A percentile compares a stretch with the other conserved stretches of the same genome.
phyloP scores from a whole-genome alignment of 768 basidiomycete genomes.

The Tulasnella sp. region DNA sequence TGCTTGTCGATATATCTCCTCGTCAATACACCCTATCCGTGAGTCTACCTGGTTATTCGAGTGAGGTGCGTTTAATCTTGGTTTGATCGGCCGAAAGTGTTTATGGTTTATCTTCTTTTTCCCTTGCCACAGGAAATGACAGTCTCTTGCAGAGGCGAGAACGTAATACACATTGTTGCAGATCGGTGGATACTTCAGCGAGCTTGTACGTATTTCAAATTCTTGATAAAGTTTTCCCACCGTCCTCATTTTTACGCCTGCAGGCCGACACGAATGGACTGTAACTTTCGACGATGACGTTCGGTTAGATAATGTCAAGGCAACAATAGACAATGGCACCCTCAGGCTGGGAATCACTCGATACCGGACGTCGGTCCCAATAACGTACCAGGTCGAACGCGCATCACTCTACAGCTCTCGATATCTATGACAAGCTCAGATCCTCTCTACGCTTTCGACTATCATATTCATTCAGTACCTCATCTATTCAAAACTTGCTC shows the following conservation, averaged over 20 bases:
- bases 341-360: conserved; percentile 5
- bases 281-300: conserved; percentile 12
- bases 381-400: conserved; percentile 11
- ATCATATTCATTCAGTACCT: too few species aligned
- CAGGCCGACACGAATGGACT: conserved; percentile 12
- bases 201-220: conserved; percentile 3
- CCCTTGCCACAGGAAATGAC: conserved; percentile 4
- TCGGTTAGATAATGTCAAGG: conserved; percentile 3
- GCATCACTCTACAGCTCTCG: conserved; percentile 1
- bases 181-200: conserved; percentile 11
- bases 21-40: conserved; percentile 9
- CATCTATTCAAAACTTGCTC: too few species aligned
- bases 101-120: background rate
- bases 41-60: conserved; percentile 11
- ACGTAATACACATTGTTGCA: conserved; percentile 10
- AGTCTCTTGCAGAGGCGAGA: conserved; percentile 10
- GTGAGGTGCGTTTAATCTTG: conserved; percentile 1
- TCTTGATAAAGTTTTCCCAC: background rate
- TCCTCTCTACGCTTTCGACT: too few species aligned
- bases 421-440: too few species aligned
- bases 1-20: background rate
- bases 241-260: too few species aligned
- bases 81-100: background rate
- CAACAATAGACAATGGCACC: conserved; percentile 8
- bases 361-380: conserved; percentile 11